Conservation (phyloP, 2,329 filamentous ascomycete species). For the Xylariaceae sp. region DNA sequence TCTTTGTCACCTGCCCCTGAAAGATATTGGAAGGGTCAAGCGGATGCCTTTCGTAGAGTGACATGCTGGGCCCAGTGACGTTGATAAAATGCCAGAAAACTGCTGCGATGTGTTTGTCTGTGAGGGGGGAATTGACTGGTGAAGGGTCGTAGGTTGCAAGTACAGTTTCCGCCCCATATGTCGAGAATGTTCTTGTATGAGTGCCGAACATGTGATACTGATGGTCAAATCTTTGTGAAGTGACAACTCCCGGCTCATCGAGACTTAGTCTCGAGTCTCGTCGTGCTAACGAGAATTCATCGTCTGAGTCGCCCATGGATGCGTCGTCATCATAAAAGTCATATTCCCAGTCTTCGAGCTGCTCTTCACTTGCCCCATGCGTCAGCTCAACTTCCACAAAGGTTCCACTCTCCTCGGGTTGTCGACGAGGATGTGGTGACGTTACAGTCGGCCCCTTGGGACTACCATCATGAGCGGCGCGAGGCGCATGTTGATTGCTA, state of each 20-base stretch:
- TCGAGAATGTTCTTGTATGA: slow-evolving; percentile 57
- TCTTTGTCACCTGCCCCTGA: slow-evolving; percentile 63
- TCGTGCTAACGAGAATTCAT: slow-evolving; percentile 56
- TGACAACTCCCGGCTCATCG: slow-evolving; percentile 50
- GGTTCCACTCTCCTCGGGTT: slow-evolving; percentile 30
- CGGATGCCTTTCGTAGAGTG: slow-evolving; percentile 84
- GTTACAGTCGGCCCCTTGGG: slow-evolving; percentile 23
- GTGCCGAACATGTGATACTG: slow-evolving; percentile 52
- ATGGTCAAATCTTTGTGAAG: slow-evolving; percentile 46
- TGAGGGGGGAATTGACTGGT: slow-evolving; percentile 73
- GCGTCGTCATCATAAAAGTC: slow-evolving; percentile 66
- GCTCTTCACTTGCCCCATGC: slow-evolving; percentile 6
- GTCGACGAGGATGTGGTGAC: slow-evolving; percentile 23
- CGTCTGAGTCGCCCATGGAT: slow-evolving; percentile 67
- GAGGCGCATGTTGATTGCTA: slow-evolving; percentile 36
- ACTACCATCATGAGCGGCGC: slow-evolving; percentile 19
- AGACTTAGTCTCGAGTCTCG: slow-evolving; percentile 47
- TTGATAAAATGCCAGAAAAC: slow-evolving; percentile 94
- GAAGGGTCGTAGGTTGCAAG: slow-evolving; percentile 72
- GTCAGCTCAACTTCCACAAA: slow-evolving; percentile 28
- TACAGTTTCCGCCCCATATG: slow-evolving; percentile 55
- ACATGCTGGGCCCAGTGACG: slow-evolving; percentile 84
- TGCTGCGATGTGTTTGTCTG: slow-evolving; percentile 78
- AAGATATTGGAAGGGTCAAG: slow-evolving; percentile 74
- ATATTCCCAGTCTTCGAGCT: slow-evolving; percentile 47